Evolutionary conservation across 1,284 basidiomycete genomes (phyloP), one percentile per base, ranked within the genome.

Genomic region (Acaromyces ingoldii): DNA sequence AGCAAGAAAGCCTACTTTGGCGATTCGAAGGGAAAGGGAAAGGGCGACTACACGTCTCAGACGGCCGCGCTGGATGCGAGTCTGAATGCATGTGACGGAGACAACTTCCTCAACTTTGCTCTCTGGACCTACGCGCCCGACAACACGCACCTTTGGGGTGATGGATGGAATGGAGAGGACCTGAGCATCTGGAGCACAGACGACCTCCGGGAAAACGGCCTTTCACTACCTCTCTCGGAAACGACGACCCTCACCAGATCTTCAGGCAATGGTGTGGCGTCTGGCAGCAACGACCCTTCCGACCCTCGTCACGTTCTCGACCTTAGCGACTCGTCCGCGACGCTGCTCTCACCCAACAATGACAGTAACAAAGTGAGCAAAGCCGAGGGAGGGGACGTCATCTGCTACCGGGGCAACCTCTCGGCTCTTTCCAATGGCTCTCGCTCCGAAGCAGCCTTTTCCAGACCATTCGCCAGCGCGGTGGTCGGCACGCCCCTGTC

Each of bases 81-180:
- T 60, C 72, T 98, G 70, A 91, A 91, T 66, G 93, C 84, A 0
- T 82, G 84, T 43, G 93, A 98, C 74, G 92, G 91, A 0, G 78
- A 78, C 7, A 93, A 95, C 66, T 79, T 78, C 40, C 77, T 95
- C 62, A 91, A 82, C 74, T 96, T 84, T 74, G 90, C 91, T 15
- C 76, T 91, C 6, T 97, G 93, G 93, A 91, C 85, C 24, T 97
- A 97, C 71, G 86, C 85, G 50, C 81, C 89, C 0, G 77, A 80
- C 62, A 80, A 81, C 70, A 82, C 80, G 22, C 91, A 96, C 74
- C 77, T 83, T 68, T 96, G 89, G 89, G 91, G 92, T 17, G 93
- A 97, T 74, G 84, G 85, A 2, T 98, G 92, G 92, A 92, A 97
- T 74, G 84, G 89, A 76, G 93, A 98, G 78, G 93, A 97, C 77